Conservation (phyloP, 2,329 filamentous ascomycete genomes). For the Colletotrichum melonis region DNA sequence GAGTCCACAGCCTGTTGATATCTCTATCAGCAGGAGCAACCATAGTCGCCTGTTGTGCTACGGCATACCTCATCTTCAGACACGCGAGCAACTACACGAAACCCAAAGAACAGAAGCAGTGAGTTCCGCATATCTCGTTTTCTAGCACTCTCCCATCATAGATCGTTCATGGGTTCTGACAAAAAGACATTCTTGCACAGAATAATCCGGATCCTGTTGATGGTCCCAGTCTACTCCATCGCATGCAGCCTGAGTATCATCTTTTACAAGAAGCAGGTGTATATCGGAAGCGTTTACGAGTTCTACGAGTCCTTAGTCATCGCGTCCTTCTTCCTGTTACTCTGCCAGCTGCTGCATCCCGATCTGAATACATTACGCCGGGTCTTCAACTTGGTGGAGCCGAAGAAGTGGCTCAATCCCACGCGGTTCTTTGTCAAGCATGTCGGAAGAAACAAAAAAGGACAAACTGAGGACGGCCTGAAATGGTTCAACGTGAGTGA, state of each 20-base stretch:
- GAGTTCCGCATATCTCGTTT: background rate
- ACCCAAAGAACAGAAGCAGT: conserved; percentile 18
- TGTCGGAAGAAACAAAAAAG: background rate
- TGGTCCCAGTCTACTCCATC: conserved; percentile 20
- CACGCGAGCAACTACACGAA: conserved; percentile 17
- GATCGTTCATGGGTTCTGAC: background rate
- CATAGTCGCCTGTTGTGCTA: background rate
- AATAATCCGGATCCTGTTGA: conserved; percentile 1
- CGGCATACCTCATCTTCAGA: conserved; percentile 3
- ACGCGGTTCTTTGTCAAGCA: background rate
- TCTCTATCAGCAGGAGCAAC: background rate
- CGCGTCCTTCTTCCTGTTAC: conserved; percentile 11
- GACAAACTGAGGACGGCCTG: background rate
- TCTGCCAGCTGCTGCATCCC: background rate
- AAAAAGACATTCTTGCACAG: background rate
- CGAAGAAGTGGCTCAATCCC: conserved; percentile 11
- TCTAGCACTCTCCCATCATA: background rate
- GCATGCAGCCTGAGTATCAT: conserved; percentile 8
- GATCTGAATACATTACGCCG: background rate
- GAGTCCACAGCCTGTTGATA: conserved; percentile 1
- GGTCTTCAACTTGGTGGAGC: background rate
- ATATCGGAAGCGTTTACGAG: conserved; percentile 15
- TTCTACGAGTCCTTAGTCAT: conserved; percentile 22
- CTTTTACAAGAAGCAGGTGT: conserved; percentile 19
- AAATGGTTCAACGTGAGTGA: conserved; percentile 10